Evolutionary conservation across 345 rosid genomes (phyloP).

Genomic region (sweet orange (Citrus sinensis)): DNA sequence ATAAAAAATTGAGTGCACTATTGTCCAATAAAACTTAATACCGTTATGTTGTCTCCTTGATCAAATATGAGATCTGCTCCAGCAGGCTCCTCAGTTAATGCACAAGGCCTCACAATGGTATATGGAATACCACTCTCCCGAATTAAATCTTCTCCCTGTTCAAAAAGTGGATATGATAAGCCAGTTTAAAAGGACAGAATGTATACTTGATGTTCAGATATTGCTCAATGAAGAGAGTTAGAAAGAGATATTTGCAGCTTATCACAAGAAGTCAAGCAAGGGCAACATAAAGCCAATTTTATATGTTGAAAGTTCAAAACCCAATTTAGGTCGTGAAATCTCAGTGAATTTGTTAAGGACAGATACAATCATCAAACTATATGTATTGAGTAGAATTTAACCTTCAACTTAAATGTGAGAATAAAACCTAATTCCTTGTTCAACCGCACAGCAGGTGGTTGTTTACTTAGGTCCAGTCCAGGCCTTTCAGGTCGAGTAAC

Average conservation of each 20-base stretch:
- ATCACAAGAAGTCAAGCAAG: neutral
- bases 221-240: neutral
- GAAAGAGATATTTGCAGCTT: neutral
- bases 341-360: neutral
- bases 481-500: slow-evolving; percentile 95
- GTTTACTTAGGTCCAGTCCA: slow-evolving; percentile 86
- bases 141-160: slow-evolving; percentile 82
- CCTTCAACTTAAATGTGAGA: slow-evolving; percentile 90
- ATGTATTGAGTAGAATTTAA: slow-evolving; percentile 15
- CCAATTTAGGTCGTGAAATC: neutral
- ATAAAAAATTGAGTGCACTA: neutral
- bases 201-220: neutral
- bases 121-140: slow-evolving; percentile 88
- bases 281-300: neutral
- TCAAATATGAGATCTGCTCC: slow-evolving; percentile 93
- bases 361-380: neutral
- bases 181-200: neutral
- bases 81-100: slow-evolving; percentile 94
- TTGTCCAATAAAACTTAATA: slow-evolving; percentile 17
- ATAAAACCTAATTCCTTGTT: slow-evolving; percentile 90
- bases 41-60: slow-evolving; percentile 92
- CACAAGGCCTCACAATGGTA: slow-evolving; percentile 87
- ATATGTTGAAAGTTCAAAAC: neutral
- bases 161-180: neutral
- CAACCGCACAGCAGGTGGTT: slow-evolving; percentile 96